Base-by-base conservation (phyloP, 2,329 filamentous ascomycete species). In the Graphilbum fragrans region DNA sequence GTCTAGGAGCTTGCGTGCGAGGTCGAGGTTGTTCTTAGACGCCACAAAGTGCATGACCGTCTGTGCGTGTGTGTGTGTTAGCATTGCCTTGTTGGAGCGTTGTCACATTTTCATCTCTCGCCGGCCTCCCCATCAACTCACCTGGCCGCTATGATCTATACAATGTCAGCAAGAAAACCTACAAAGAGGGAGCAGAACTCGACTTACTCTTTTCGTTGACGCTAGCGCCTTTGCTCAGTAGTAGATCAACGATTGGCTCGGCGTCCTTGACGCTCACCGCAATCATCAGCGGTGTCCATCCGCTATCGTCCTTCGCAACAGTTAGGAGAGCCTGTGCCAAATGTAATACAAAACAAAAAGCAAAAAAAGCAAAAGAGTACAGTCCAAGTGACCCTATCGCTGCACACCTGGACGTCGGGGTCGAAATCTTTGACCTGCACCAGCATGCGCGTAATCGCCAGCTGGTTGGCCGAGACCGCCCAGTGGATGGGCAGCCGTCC, bases 401-500 rank as follows among this genome's bases (percentile, higher is more conserved):
- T n/a, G n/a, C 27, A 33, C 9, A 39, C 41, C 63, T 86, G 76
- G 17, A 80, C 80, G 59, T 96, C 88, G 0, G 85, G 74, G 56
- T 96, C 86, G 55, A 95, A 94, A 45, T 70, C 69, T 52, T 80
- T 80, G 46, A 70, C 67, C 42, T 83, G 71, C 2, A 82, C 71
- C 4, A 96, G 68, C 18, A 90, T 58, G 38, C 82, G 69, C 17
- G 85, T 78, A 45, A 95, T 86, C 20, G 80, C 73, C 7, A 81
- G 62, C 50, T 78, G 80, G 57, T 92, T 93, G 59, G 84, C 82
- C 19, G 88, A 92, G 2, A 79, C 77, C 0, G 92, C 90, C 92
- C 92, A 98, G 67, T 98, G 92, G 43, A 96, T 78, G 3, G 92
- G 81, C 31, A 94, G 74, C 35, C 92, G 84, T 16, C 86, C 86